These are phyloP conservation scores for Penicillium cinerascens DNA, from an alignment of 495 filamentous ascomycete genomes.

Conservation along the genomic window DNA sequence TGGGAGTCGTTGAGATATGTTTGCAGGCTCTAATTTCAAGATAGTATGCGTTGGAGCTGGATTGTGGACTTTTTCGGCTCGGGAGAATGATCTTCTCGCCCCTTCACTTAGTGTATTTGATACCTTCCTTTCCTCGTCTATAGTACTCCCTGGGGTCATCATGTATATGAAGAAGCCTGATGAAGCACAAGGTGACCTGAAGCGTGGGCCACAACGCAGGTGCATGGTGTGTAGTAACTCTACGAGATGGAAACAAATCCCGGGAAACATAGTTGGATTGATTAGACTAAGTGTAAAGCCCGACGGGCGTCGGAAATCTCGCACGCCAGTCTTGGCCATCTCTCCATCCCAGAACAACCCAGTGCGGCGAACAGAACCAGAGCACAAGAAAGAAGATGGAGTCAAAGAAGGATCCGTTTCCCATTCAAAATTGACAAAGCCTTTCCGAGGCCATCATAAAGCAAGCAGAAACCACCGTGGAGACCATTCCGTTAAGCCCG, in stretches of 20 bases:
- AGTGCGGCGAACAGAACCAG: no score
- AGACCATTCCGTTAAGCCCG: slow-evolving; percentile 40
- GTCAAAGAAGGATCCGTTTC: slow-evolving; percentile 20
- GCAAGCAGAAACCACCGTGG: slow-evolving; percentile 42
- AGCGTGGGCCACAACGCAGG: no score
- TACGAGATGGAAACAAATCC: not conserved
- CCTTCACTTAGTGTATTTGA: not conserved
- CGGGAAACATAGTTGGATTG: not conserved
- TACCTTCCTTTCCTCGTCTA: not conserved
- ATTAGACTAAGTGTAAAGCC: not conserved
- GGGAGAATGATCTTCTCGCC: not conserved
- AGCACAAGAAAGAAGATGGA: not conserved
- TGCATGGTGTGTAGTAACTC: no score
- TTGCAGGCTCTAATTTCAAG: not conserved
- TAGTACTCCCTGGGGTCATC: not conserved
- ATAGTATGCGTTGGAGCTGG: not conserved
- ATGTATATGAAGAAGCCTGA: not conserved
- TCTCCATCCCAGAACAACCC: not conserved
- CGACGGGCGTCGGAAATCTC: not conserved
- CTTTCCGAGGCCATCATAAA: slow-evolving; percentile 24
- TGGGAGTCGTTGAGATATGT: not conserved
- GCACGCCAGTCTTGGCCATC: not conserved
- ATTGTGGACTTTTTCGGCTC: not conserved
- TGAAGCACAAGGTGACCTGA: not conserved
- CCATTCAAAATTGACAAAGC: slow-evolving; percentile 21